Percentiles rank a stretch among this genome's conserved stretches.
Evolutionary conservation across 148 eudicot species (phyloP).

Genomic region (Chenopodium formosanum): DNA sequence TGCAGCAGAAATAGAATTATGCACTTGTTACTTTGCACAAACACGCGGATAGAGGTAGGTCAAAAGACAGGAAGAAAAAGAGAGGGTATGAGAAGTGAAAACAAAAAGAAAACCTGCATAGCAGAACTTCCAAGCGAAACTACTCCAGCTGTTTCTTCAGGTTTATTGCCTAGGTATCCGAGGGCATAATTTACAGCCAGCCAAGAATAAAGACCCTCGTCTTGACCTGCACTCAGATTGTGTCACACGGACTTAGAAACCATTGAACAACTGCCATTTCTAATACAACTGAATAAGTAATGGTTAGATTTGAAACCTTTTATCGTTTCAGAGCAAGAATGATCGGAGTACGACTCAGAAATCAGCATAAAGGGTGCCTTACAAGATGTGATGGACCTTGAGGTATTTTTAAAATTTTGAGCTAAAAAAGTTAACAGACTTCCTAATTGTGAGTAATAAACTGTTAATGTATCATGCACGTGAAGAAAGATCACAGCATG

Average conservation of each 20-base stretch:
- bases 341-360: not conserved
- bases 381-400: too few relatives aligned
- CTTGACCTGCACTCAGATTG: slow-evolving; percentile 32
- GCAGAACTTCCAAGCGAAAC: slow-evolving; percentile 48
- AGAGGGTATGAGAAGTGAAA: not conserved
- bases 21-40: not conserved
- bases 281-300: not conserved
- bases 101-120: slow-evolving; percentile 38
- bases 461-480: not conserved
- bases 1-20: not conserved
- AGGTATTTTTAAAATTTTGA: not conserved
- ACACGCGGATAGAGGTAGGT: not conserved
- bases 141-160: slow-evolving; percentile 46
- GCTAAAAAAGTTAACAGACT: not conserved
- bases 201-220: slow-evolving; percentile 51
- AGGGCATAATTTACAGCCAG: slow-evolving; percentile 51
- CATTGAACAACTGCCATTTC: not conserved
- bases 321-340: not conserved
- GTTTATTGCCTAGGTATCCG: slow-evolving; percentile 45
- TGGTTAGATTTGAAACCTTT: not conserved
- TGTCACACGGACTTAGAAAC: not conserved
- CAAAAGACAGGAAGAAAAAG: slow-evolving; percentile 7
- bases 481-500: not conserved
- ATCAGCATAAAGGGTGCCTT: not conserved
- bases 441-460: not conserved